Conservation (phyloP, 441 rosid species). For the Aquilaria agallochum region DNA sequence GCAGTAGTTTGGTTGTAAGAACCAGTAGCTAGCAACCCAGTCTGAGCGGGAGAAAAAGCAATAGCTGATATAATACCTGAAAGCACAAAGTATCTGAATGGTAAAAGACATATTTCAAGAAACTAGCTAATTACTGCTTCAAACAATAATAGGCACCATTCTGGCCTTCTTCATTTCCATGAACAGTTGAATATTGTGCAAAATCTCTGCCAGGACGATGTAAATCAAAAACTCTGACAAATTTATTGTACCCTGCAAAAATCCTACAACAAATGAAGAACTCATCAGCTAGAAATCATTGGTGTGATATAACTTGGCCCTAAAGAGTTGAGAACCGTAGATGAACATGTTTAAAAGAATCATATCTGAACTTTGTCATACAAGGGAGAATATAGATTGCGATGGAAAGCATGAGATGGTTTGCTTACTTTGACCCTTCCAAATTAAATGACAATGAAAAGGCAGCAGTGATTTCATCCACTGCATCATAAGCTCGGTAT, state of each 20-base stretch:
- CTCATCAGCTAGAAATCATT: conserved; percentile 9
- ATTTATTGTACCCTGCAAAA: conserved; percentile 89
- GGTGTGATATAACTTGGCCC: background rate
- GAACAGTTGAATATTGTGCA: conserved; percentile 60
- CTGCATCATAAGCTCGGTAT: conserved; percentile 90
- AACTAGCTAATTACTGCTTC: conserved; percentile 11
- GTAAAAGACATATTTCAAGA: background rate
- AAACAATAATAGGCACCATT: conserved; percentile 42
- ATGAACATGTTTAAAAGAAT: too few relatives aligned
- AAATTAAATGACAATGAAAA: conserved; percentile 86
- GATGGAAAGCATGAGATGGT: background rate
- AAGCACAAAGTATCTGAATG: conserved; percentile 13
- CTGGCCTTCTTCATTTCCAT: conserved; percentile 91
- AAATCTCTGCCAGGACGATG: conserved; percentile 98
- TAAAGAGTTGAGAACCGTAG: too few relatives aligned
- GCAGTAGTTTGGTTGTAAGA: conserved; percentile 87
- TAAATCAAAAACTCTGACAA: conserved; percentile 75
- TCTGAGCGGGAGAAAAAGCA: conserved; percentile 77
- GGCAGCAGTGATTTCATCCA: conserved; percentile 96
- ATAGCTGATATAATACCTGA: conserved; percentile 83
- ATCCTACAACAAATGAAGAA: conserved; percentile 46
- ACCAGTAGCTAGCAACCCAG: conserved; percentile 88
- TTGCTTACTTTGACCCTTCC: conserved; percentile 76
- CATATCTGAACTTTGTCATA: background rate
- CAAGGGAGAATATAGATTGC: background rate